These are phyloP conservation scores for Claviceps fusiformis DNA, from an alignment of 2,329 filamentous ascomycete genomes.

Conservation along the genomic window DNA sequence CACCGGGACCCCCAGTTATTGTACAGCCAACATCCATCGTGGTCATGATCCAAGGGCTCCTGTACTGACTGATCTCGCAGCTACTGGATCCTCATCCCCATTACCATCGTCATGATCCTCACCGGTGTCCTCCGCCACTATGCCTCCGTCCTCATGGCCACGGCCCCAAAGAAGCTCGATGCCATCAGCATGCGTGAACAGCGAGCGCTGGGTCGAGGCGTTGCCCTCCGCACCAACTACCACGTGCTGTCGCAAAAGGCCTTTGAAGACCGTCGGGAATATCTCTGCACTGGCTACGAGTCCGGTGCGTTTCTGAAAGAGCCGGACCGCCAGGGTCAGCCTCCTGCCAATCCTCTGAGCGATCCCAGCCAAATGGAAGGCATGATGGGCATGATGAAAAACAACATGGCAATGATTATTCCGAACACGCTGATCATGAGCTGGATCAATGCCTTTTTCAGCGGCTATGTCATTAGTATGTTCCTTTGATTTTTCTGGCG, in stretches of 20 bases:
- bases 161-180: constrained; percentile 69
- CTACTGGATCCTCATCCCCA: constrained; percentile 98
- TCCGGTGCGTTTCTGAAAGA: constrained; percentile 81
- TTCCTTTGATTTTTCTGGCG: neutral
- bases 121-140: constrained; percentile 96
- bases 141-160: constrained; percentile 79
- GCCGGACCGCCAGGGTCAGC: constrained; percentile 72
- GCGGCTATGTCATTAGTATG: constrained; percentile 88
- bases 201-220: constrained; percentile 67
- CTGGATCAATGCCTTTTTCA: constrained; percentile 99
- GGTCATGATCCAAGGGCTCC: neutral
- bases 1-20: constrained; percentile 96
- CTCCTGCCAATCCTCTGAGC: constrained; percentile 83
- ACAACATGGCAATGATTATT: constrained; percentile 99
- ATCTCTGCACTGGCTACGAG: constrained; percentile 69
- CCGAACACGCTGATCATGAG: constrained; percentile 98
- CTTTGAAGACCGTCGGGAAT: constrained; percentile 70
- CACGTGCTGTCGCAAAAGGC: constrained; percentile 63
- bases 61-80: constrained; percentile 30
- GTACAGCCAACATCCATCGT: constrained; percentile 38
- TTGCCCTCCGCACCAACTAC: constrained; percentile 73
- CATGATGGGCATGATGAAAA: constrained; percentile 99
- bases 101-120: constrained; percentile 94
- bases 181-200: constrained; percentile 72
- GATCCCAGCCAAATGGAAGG: constrained; percentile 96